Evolutionary conservation across 176 grass and related monocot genomes (phyloP).

Genomic region (Oryza meridionalis): DNA sequence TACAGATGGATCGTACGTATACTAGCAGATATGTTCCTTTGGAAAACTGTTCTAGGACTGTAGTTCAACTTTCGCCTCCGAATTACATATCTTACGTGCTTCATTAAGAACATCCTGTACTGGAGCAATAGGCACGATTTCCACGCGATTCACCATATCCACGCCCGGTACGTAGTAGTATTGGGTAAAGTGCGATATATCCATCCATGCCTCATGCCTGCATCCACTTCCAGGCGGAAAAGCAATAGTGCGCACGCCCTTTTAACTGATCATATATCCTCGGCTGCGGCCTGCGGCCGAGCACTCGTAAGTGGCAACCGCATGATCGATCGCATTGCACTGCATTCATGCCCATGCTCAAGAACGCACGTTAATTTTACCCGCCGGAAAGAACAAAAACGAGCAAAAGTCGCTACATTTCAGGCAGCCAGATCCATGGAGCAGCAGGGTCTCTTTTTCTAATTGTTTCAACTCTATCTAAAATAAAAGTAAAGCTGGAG

Average conservation of each 20-base stretch:
- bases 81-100: no score
- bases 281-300: not conserved
- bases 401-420: not conserved
- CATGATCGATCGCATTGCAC: not conserved
- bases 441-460: no score
- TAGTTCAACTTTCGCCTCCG: no score
- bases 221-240: not conserved
- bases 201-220: not conserved
- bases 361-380: not conserved
- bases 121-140: no score
- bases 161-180: no score
- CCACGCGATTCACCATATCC: no score
- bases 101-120: no score
- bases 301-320: not conserved
- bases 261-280: not conserved
- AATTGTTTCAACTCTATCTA: no score
- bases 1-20: no score
- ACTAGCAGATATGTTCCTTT: no score
- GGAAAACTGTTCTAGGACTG: no score
- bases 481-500: no score
- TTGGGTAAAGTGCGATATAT: not conserved
- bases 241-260: not conserved
- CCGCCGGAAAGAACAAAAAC: not conserved
- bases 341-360: not conserved
- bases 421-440: not conserved